A percentile compares a stretch with the other conserved stretches of the same genome.
phyloP scores from a whole-genome alignment of 768 basidiomycete species.

The Crepidotus variabilis region DNA sequence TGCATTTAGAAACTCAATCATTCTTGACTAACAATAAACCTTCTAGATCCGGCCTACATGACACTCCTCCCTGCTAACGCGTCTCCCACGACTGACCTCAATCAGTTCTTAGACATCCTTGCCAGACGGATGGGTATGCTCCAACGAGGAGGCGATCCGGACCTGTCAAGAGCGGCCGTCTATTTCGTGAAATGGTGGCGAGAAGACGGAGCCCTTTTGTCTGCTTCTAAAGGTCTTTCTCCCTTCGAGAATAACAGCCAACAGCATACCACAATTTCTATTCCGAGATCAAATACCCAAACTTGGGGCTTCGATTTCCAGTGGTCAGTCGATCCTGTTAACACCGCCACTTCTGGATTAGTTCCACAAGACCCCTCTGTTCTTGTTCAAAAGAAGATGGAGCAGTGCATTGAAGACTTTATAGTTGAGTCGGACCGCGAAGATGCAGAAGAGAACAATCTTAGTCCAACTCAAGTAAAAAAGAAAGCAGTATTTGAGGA shows the following conservation, averaged over 20 bases:
- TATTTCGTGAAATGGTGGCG: constrained; percentile 92
- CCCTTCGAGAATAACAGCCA: constrained; percentile 1
- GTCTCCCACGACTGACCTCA: constrained; percentile 55
- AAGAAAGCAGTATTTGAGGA: constrained; percentile 44
- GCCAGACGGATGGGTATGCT: constrained; percentile 81
- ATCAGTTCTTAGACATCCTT: constrained; percentile 65
- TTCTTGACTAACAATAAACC: constrained; percentile 30
- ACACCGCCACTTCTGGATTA: not conserved
- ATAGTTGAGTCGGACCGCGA: constrained; percentile 40
- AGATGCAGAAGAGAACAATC: constrained; percentile 48
- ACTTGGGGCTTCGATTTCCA: constrained; percentile 89
- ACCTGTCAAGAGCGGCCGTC: constrained; percentile 66
- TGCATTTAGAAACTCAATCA: constrained; percentile 6
- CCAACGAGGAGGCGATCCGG: constrained; percentile 67
- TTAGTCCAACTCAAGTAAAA: constrained; percentile 72
- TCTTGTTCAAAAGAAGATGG: constrained; percentile 64
- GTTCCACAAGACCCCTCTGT: constrained; percentile 17
- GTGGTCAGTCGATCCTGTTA: constrained; percentile 41
- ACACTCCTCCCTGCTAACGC: constrained; percentile 51
- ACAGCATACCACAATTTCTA: constrained; percentile 2
- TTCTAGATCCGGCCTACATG: constrained; percentile 55
- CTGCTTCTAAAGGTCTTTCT: constrained; percentile 33
- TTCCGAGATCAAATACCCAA: constrained; percentile 22
- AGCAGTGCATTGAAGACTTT: constrained; percentile 59
- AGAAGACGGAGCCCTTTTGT: constrained; percentile 58